Percentiles rank a stretch among this genome's conserved stretches.
These are phyloP conservation scores for Cytospora piceae DNA, from an alignment of 2,329 filamentous ascomycete species.

Conservation along the genomic window DNA sequence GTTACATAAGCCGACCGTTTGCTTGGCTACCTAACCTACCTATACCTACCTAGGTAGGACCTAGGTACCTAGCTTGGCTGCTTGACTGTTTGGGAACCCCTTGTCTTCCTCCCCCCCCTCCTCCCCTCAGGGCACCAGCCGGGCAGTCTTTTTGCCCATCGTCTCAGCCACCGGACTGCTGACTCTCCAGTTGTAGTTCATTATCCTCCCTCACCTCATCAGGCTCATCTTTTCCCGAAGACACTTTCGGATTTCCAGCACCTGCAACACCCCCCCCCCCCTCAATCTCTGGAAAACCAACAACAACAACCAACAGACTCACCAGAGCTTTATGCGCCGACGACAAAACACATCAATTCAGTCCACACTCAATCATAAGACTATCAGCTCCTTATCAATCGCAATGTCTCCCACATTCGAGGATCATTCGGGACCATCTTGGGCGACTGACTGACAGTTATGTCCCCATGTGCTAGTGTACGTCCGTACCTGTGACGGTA, in stretches of 20 bases:
- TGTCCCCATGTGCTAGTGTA: not conserved
- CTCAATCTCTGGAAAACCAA: not conserved
- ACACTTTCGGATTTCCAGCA: conserved; percentile 9
- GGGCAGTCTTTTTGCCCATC: not conserved
- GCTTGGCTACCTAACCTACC: too few relatives aligned
- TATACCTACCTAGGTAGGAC: too few relatives aligned
- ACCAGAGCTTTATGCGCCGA: conserved; percentile 7
- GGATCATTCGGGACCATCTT: not conserved
- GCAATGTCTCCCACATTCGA: conserved; percentile 12
- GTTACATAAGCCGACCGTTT: conserved; percentile 14
- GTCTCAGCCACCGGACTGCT: not conserved
- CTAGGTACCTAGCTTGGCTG: too few relatives aligned
- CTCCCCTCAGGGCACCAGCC: not conserved
- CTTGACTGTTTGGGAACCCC: not conserved
- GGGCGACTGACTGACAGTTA: not conserved
- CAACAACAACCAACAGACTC: not conserved
- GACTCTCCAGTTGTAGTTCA: not conserved
- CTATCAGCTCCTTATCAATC: not conserved
- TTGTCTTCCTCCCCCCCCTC: not conserved
- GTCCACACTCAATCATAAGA: not conserved
- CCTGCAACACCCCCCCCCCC: not conserved
- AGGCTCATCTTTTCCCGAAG: not conserved
- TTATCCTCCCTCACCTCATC: not conserved
- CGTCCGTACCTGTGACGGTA: conserved; percentile 3
- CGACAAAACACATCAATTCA: not conserved